Base-by-base conservation (phyloP, 352 stramenopile genomes). In the Phytophthora syringae region DNA sequence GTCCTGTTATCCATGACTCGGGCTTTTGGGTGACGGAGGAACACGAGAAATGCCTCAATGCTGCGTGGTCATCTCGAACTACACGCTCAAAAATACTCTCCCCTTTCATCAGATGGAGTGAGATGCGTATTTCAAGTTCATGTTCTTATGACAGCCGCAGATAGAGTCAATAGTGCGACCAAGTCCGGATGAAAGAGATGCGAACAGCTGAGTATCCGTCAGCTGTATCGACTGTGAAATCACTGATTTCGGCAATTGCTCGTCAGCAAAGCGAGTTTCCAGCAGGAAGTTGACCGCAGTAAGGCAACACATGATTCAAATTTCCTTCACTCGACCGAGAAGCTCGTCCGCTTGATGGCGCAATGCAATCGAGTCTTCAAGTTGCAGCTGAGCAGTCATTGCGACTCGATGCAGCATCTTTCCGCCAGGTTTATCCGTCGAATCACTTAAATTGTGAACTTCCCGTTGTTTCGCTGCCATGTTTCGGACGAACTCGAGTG, bases 111-210 rank as follows among this genome's bases (percentile, higher is more conserved):
- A 50, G 53, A 25, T 59, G 44, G 39, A n/a, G 24, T n/a, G 20
- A 55, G 25, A 30, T 53, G 44, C 34, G 39, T 70, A 43, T 69
- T 64, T 58, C 53, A 37, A 58, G 37, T 42, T 16, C 52, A 55
- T 24, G 43, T 68, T 70, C 62, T 70, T 70, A 70, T 70, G 62
- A 70, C 39, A 54, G 27, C 45, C 56, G 53, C 28, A 62, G 47
- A 40, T 48, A 52, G 43, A 52, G 45, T 13, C 25, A 30, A 57
- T 57, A 51, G 25, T 36, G 15, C 16, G 28, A 37, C 6, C 42
- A 61, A 52, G 28, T 32, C 40, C 7, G 25, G 37, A 37, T 64
- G 25, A 58, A 43, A 56, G 34, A 62, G 60, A 56, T 55, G 60
- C 32, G n/a, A 62, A 44, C 60, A 63, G 60, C 42, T 63, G 52